phyloP scores from a whole-genome alignment of 2,329 filamentous ascomycete species.

The Microascus cirrosus region DNA sequence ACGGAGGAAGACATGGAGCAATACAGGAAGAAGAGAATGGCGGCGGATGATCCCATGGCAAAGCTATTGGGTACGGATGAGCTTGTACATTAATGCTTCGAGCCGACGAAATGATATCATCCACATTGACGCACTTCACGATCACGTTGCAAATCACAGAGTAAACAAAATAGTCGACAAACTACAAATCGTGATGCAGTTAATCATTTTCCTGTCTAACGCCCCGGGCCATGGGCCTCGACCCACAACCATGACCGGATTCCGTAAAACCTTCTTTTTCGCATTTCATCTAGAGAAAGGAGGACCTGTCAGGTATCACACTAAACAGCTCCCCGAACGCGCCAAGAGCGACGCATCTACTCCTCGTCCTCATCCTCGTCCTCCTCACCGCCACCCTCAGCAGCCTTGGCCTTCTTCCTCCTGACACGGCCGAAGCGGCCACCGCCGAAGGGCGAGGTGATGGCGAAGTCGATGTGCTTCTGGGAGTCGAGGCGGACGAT shows the following conservation, averaged over 20 bases:
- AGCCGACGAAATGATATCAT: not conserved
- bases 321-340: not conserved
- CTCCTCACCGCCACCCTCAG: constrained; percentile 69
- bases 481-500: constrained; percentile 99
- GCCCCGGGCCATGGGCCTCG: constrained; percentile 3
- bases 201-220: constrained; percentile 6
- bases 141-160: not conserved
- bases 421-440: constrained; percentile 94
- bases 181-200: constrained; percentile 1
- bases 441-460: constrained; percentile 95
- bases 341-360: constrained; percentile 31
- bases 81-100: constrained; percentile 17
- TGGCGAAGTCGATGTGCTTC: constrained; percentile 99
- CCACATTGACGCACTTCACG: not conserved
- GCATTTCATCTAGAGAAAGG: not conserved
- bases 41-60: constrained; percentile 79
- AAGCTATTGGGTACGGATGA: constrained; percentile 66
- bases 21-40: constrained; percentile 65
- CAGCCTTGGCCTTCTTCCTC: constrained; percentile 99
- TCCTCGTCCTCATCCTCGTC: constrained; percentile 65
- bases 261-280: constrained; percentile 1
- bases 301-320: not conserved
- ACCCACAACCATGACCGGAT: constrained; percentile 4
- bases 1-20: constrained; percentile 79
- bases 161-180: not conserved